phyloP scores from a whole-genome alignment of 441 rosid species.

The Adansonia grandidieri region DNA sequence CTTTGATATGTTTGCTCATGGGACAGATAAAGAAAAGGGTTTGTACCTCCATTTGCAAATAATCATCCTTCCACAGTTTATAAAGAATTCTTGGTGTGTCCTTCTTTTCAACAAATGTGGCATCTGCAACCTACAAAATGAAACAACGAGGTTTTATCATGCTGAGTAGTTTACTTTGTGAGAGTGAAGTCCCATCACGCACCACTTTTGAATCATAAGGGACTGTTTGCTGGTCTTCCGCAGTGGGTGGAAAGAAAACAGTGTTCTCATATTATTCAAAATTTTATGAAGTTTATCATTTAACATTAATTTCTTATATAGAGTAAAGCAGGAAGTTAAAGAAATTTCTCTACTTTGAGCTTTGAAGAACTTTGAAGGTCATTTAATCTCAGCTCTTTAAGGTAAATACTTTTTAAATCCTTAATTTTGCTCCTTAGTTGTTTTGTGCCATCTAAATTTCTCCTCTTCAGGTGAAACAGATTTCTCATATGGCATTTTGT shows the following conservation, averaged over 20 bases:
- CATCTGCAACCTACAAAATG: constrained; percentile 62
- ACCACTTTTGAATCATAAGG: too few species aligned
- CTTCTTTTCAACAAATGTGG: constrained; percentile 67
- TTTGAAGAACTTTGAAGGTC: not conserved
- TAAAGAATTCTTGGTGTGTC: constrained; percentile 57
- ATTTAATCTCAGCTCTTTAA: not conserved
- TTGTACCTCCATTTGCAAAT: constrained; percentile 81
- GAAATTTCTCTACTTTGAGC: not conserved
- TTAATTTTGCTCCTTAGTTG: not conserved
- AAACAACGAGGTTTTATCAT: constrained; percentile 8
- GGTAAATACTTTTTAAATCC: not conserved
- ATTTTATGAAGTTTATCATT: not conserved
- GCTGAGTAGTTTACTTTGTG: not conserved
- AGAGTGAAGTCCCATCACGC: not conserved
- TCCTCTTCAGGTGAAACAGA: not conserved
- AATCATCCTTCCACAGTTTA: constrained; percentile 79
- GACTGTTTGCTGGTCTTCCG: not conserved
- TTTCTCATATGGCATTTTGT: not conserved
- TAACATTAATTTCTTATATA: not conserved
- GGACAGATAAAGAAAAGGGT: constrained; percentile 3
- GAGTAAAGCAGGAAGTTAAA: not conserved
- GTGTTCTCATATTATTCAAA: not conserved
- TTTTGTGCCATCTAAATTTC: not conserved
- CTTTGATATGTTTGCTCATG: not conserved
- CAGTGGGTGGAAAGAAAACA: not conserved